Evolutionary conservation across 23 red algal genomes (phyloP).

Genomic region (Chondrus crispus): DNA sequence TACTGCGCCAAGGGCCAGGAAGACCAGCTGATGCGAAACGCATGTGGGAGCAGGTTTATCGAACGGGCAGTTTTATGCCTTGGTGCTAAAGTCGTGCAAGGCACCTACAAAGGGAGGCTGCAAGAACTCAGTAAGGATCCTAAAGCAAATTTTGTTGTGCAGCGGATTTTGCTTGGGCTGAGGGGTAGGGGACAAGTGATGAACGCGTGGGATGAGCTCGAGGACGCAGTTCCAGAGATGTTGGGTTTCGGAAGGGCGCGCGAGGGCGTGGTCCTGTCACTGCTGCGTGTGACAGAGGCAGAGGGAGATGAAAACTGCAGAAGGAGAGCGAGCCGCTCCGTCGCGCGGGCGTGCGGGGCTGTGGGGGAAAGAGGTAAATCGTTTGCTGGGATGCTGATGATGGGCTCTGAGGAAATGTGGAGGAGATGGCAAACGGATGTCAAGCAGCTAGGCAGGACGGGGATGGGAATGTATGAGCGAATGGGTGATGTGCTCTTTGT

Average conservation of each 20-base stretch:
- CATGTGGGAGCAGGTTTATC: slow-evolving; percentile 45
- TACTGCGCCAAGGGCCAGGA: neutral
- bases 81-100: neutral
- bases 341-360: slow-evolving; percentile 27
- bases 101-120: neutral
- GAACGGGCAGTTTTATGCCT: slow-evolving; percentile 42
- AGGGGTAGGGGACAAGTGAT: slow-evolving; percentile 46
- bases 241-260: slow-evolving; percentile 30
- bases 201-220: slow-evolving; percentile 46
- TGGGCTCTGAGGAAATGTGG: slow-evolving; percentile 39
- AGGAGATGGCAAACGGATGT: slow-evolving; percentile 32
- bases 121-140: slow-evolving; percentile 9
- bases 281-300: slow-evolving; percentile 39
- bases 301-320: slow-evolving; percentile 60
- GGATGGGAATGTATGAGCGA: slow-evolving; percentile 12
- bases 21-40: slow-evolving; percentile 2
- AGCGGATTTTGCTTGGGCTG: slow-evolving; percentile 39
- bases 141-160: slow-evolving; percentile 58
- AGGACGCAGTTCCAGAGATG: neutral
- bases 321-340: slow-evolving; percentile 10
- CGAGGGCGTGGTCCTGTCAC: slow-evolving; percentile 54
- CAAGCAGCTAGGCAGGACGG: neutral
- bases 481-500: slow-evolving; percentile 15
- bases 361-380: slow-evolving; percentile 22
- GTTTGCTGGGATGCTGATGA: neutral